These are phyloP conservation scores for Volvariella volvacea DNA, from an alignment of 1,284 basidiomycete genomes.

Conservation along the genomic window DNA sequence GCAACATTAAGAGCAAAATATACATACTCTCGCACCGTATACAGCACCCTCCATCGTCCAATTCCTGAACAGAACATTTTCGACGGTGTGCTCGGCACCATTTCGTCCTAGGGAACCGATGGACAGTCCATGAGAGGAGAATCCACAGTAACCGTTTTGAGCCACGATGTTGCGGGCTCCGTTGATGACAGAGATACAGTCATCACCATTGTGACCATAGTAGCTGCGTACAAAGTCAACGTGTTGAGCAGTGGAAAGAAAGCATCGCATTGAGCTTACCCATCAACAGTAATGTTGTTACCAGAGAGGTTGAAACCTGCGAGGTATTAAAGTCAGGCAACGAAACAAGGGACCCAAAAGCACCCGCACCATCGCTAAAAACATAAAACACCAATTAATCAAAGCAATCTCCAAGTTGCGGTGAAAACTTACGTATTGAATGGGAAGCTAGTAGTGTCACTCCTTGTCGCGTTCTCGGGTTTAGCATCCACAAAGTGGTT, in stretches of 20 bases:
- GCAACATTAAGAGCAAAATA: neutral
- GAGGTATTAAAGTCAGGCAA: neutral
- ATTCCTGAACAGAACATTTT: slow-evolving; percentile 35
- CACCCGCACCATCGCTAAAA: no score
- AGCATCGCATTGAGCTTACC: slow-evolving; percentile 12
- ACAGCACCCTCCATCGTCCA: slow-evolving; percentile 42
- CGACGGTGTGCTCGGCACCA: slow-evolving; percentile 29
- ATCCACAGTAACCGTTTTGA: slow-evolving; percentile 39
- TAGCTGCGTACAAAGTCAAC: slow-evolving; percentile 17
- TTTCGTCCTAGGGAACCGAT: slow-evolving; percentile 39
- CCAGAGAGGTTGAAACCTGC: slow-evolving; percentile 37
- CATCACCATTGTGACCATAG: slow-evolving; percentile 41
- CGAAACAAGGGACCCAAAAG: no score
- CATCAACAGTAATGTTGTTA: slow-evolving; percentile 36
- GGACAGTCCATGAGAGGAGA: slow-evolving; percentile 39
- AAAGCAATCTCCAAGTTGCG: neutral
- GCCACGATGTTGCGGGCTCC: slow-evolving; percentile 37
- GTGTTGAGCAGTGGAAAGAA: neutral
- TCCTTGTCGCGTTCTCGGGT: slow-evolving; percentile 31
- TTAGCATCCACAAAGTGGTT: slow-evolving; percentile 39
- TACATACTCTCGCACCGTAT: slow-evolving; percentile 34
- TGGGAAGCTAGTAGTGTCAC: slow-evolving; percentile 32
- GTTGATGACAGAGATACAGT: slow-evolving; percentile 40
- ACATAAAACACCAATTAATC: no score
- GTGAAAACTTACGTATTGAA: slow-evolving; percentile 34